Evolutionary conservation across 2,329 filamentous ascomycete genomes (phyloP), one percentile per base, ranked within the genome.

Genomic region (Aspergillus pseudoterreus): DNA sequence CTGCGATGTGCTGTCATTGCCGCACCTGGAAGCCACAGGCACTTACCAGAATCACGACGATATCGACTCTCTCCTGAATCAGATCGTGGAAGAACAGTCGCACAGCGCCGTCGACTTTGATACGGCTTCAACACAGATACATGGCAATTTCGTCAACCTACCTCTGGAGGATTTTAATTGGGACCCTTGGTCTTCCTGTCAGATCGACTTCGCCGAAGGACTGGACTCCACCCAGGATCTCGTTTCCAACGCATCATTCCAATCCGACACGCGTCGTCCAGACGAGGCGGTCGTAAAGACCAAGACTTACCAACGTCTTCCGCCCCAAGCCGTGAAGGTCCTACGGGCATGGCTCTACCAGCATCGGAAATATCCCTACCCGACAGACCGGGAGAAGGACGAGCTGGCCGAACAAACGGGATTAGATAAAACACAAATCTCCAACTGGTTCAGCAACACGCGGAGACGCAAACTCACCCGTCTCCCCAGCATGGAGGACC

Each of bases 361-460:
- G 9, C 89, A 95, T 63, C 82, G 82, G 60, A 80, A 85, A 50
- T 87, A 94, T 61, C 90, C 90, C 0, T 95, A 95, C 65, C 90
- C 90, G 3, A 91, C 84, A 24, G 88, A 94, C 33, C 85, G 90
- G 53, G 88, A 95, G 65, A 92, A 91, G 64, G 86, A 89, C 56
- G 80, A 82, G 52, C 75, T 95, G 9, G 85, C 87, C 68, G 80
- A 81, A 41, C 81, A 87, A 63, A 95, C 90, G 0, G 88, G 89
- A 8, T 77, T 95, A 33, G 90, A 82, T 67, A 83, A 87, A 61
- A 86, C 79, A n/a, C 90, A 95, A 65, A 91, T 95, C 61, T 86
- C 86, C 4, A 95, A 94, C 67, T 95, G 90, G 90, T 82, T 95
- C 42, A 90, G 90, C 50, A 95, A 95, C 67, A 89, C 89, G 48